phyloP scores from a whole-genome alignment of 768 basidiomycete genomes.

The Boletus rex-veris region DNA sequence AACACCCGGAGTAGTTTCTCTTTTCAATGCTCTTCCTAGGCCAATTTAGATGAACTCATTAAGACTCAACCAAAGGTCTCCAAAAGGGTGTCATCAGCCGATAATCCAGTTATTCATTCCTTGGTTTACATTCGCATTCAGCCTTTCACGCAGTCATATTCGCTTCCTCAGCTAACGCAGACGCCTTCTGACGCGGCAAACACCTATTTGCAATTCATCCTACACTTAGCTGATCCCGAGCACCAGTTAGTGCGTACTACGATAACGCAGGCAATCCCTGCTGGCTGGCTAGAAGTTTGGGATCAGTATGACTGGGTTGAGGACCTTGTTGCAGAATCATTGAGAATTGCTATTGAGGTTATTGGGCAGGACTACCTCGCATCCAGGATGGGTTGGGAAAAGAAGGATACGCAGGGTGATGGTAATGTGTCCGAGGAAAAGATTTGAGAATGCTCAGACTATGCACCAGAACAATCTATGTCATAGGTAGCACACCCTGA shows the following conservation, averaged over 20 bases:
- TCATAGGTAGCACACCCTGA: constrained; percentile 1
- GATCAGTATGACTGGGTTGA: constrained; percentile 96
- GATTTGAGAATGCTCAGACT: constrained; percentile 3
- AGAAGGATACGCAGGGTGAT: constrained; percentile 23
- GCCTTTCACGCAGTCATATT: constrained; percentile 65
- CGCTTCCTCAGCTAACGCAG: constrained; percentile 35
- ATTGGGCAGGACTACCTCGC: constrained; percentile 91
- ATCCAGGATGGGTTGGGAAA: constrained; percentile 79
- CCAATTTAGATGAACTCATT: constrained; percentile 72
- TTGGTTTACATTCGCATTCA: constrained; percentile 93
- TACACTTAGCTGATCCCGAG: constrained; percentile 69
- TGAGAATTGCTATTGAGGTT: constrained; percentile 83
- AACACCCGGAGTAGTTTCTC: neutral
- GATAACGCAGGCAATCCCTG: constrained; percentile 78
- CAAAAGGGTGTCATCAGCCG: constrained; percentile 28
- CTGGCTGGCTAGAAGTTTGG: constrained; percentile 86
- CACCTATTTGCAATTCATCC: constrained; percentile 56
- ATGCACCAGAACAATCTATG: constrained; percentile 5
- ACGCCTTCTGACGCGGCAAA: constrained; percentile 23
- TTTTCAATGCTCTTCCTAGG: constrained; percentile 42
- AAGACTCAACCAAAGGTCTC: constrained; percentile 50
- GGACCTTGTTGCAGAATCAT: constrained; percentile 83
- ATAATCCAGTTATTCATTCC: constrained; percentile 76
- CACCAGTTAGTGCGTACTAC: constrained; percentile 77
- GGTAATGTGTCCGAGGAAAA: constrained; percentile 9